Conservation (phyloP, 192 early-diverging fungal species). For the Geranomyces michiganensis region DNA sequence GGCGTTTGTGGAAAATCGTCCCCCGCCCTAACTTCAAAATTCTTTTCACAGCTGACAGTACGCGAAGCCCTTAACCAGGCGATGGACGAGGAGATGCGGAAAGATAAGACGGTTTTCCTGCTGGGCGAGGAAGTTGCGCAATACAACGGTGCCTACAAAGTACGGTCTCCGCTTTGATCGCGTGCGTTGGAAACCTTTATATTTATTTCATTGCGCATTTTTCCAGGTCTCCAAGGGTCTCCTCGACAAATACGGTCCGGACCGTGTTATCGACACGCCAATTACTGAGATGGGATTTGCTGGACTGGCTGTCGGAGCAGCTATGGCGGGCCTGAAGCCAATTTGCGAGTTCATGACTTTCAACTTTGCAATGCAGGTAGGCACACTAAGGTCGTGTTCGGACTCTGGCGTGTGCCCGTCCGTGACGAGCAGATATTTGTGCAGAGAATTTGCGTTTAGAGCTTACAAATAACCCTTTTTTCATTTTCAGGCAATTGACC, state of each 20-base stretch:
- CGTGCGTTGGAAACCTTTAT: neutral
- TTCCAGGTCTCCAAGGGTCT: constrained; percentile 92
- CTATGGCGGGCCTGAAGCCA: constrained; percentile 89
- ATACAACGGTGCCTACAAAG: constrained; percentile 99
- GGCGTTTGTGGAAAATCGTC: no score
- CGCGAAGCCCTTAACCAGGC: constrained; percentile 97
- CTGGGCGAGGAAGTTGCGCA: constrained; percentile 98
- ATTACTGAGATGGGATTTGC: constrained; percentile 99
- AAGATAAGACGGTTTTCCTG: constrained; percentile 88
- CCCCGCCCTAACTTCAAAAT: neutral
- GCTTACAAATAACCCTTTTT: neutral
- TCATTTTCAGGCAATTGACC: constrained; percentile 82
- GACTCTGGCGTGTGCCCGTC: no score
- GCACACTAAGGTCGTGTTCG: neutral
- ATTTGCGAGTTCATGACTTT: constrained; percentile 99
- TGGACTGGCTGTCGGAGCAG: constrained; percentile 93
- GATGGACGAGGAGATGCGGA: constrained; percentile 94
- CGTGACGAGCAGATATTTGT: no score
- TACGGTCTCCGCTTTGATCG: neutral
- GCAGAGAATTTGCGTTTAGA: no score
- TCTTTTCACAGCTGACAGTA: constrained; percentile 64
- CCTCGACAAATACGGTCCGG: constrained; percentile 94
- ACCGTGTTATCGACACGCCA: constrained; percentile 97
- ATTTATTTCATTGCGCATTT: constrained; percentile 14
- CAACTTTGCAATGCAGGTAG: constrained; percentile 99